Percentiles rank a stretch among this genome's conserved stretches.
Conservation (phyloP, 2,329 filamentous ascomycete species). For the Penicillium sp. region DNA sequence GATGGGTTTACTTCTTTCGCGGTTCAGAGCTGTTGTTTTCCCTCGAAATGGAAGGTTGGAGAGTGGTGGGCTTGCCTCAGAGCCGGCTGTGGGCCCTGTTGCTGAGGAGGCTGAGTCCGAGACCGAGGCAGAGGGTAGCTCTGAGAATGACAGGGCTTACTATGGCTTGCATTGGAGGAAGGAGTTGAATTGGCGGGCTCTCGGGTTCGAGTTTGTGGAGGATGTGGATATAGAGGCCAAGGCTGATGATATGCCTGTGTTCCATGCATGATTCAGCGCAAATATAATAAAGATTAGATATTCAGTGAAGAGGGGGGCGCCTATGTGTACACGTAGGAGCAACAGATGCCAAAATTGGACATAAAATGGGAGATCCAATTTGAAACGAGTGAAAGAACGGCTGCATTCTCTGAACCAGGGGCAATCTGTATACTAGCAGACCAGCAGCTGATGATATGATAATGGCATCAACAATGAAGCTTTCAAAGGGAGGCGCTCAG, state of each 20-base stretch:
- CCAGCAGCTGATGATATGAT: no score
- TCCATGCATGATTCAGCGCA: background rate
- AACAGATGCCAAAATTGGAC: no score
- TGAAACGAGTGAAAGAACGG: no score
- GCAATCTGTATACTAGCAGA: no score
- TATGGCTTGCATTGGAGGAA: conserved; percentile 67
- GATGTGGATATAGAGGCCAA: conserved; percentile 2
- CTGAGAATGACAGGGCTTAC: conserved; percentile 21
- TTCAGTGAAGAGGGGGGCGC: no score
- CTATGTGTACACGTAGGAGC: no score
- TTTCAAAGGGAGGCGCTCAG: no score
- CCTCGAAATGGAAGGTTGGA: conserved; percentile 64
- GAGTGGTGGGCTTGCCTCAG: conserved; percentile 81
- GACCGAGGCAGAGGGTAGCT: conserved; percentile 12
- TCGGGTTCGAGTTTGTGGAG: conserved; percentile 50
- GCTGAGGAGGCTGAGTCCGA: background rate
- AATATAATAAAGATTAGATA: background rate
- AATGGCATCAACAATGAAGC: no score
- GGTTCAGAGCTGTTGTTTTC: conserved; percentile 85
- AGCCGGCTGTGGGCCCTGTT: conserved; percentile 44
- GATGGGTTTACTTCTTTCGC: conserved; percentile 93
- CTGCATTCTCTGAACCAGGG: no score
- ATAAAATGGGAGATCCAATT: no score
- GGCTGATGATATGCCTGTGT: background rate
- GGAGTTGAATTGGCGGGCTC: conserved; percentile 53